Base-by-base conservation (phyloP, 371 early-diverging fungal species). In the Batkoa obscura region DNA sequence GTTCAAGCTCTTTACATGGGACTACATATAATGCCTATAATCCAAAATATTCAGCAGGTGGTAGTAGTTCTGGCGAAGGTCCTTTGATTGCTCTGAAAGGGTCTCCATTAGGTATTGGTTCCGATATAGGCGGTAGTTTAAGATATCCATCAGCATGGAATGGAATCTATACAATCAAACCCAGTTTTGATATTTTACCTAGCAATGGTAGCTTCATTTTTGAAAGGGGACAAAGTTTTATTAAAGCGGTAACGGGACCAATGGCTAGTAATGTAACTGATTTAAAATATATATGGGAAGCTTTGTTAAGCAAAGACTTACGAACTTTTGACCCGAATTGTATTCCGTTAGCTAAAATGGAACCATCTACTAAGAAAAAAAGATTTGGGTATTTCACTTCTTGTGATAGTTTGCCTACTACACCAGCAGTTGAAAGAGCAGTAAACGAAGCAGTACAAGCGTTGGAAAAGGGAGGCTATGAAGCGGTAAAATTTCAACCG, bases 61-160 rank as follows among this genome's bases (percentile, higher is more conserved):
- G 59, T 13, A 42, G 43, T 39, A 51, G 45, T 37, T 31, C 47
- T 8, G 59, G 59, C 23, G 59, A 58, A 30, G 59, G 59, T 45
- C 47, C 59, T 6, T 30, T 58, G 4, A 31, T 58, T 17, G 49
- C 30, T 9, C 31, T 23, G 12, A 12, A 34, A 13, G 59, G 43
- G 4, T 37, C 38, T 15, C 9, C 41, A 8, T 34, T 58, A 15
- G 59, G 59, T 53, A 41, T 58, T 32, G 59, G 50, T 1, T 12
- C 13, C 8, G 50, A 50, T 50, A 32, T 50, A 6, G 50, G 50
- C 34, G 50, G 50, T 32, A 33, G 34, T 33, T 10, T 50, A 12
- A 6, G 50, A 3, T 12, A 32, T 12, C 50, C 50, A 33, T 23
- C 50, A 32, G 12, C 5, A 12, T 50, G 23, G 9, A 32, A 34